Percentiles rank a stretch among this genome's conserved stretches.
These are phyloP conservation scores for Alternaria ethzedia DNA, from an alignment of 2,329 filamentous ascomycete genomes.

Conservation along the genomic window DNA sequence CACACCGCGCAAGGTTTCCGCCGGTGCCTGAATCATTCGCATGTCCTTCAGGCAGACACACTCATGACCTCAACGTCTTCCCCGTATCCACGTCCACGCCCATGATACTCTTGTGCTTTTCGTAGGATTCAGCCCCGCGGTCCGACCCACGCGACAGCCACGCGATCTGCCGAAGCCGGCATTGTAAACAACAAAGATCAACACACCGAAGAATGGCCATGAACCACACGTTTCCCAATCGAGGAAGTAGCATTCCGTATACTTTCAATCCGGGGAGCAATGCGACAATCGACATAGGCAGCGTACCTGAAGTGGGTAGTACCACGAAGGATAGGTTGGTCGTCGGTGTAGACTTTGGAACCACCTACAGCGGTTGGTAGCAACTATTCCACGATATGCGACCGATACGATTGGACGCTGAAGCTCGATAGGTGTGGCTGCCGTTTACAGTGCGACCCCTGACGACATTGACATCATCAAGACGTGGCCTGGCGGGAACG, in stretches of 20 bases:
- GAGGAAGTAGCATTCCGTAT: constrained; percentile 41
- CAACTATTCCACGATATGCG: neutral
- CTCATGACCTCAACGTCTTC: constrained; percentile 33
- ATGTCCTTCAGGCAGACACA: constrained; percentile 40
- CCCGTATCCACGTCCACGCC: constrained; percentile 3
- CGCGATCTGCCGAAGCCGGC: neutral
- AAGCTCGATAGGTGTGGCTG: constrained; percentile 63
- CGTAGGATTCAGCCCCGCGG: constrained; percentile 19
- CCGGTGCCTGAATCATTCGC: constrained; percentile 33
- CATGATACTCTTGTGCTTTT: constrained; percentile 4
- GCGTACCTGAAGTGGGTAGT: constrained; percentile 17
- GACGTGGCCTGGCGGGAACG: constrained; percentile 80
- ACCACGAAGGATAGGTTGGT: constrained; percentile 67
- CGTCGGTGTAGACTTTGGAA: constrained; percentile 82
- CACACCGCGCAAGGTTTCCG: constrained; percentile 5
- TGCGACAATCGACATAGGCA: constrained; percentile 23
- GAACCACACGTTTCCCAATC: constrained; percentile 28
- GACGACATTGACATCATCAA: constrained; percentile 86
- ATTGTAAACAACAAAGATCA: constrained; percentile 4
- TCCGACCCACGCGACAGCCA: constrained; percentile 21
- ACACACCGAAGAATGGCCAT: constrained; percentile 17
- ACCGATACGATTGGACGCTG: constrained; percentile 8
- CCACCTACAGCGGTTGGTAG: constrained; percentile 73
- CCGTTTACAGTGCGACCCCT: constrained; percentile 75
- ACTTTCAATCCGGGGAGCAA: constrained; percentile 39